These are phyloP conservation scores for Liquidambar formosana DNA, from an alignment of 164 flowering plant species.

Conservation along the genomic window DNA sequence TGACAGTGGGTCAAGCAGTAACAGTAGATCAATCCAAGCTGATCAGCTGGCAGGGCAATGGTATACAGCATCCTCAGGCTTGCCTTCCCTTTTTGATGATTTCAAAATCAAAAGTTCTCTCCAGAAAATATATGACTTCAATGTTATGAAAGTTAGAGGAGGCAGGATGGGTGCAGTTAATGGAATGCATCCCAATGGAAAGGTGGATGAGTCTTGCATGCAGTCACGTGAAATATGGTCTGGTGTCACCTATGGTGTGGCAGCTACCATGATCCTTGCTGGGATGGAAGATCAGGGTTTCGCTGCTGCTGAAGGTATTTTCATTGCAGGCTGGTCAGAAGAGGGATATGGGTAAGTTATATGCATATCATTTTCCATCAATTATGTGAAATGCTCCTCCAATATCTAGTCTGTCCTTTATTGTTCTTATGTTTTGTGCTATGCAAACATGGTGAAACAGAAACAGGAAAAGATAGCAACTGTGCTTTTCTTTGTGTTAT, in stretches of 20 bases:
- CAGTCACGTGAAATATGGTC: slow-evolving; percentile 97
- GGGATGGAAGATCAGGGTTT: slow-evolving; percentile 84
- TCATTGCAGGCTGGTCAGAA: slow-evolving; percentile 88
- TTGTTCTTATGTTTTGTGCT: too few relatives aligned
- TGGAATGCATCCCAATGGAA: slow-evolving; percentile 90
- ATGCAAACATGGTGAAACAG: too few relatives aligned
- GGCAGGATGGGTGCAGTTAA: slow-evolving; percentile 93
- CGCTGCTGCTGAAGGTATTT: slow-evolving; percentile 85
- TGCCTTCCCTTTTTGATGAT: slow-evolving; percentile 83
- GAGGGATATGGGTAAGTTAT: slow-evolving; percentile 84
- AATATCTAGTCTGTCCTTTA: too few relatives aligned
- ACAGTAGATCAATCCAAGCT: slow-evolving; percentile 89
- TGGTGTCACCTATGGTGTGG: slow-evolving; percentile 84
- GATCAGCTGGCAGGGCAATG: slow-evolving; percentile 96
- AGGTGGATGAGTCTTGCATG: slow-evolving; percentile 89
- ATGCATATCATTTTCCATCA: background rate
- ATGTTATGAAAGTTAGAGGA: slow-evolving; percentile 86
- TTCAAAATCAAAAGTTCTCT: slow-evolving; percentile 60
- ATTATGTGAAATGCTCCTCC: background rate
- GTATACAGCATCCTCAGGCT: slow-evolving; percentile 83
- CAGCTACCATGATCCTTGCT: slow-evolving; percentile 80
- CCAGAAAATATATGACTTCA: slow-evolving; percentile 73
- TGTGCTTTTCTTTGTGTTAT: too few relatives aligned
- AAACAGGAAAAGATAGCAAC: too few relatives aligned
- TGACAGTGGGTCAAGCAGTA: slow-evolving; percentile 88